Conservation (phyloP, 768 basidiomycete species). For the Hirschioporus abietinus region DNA sequence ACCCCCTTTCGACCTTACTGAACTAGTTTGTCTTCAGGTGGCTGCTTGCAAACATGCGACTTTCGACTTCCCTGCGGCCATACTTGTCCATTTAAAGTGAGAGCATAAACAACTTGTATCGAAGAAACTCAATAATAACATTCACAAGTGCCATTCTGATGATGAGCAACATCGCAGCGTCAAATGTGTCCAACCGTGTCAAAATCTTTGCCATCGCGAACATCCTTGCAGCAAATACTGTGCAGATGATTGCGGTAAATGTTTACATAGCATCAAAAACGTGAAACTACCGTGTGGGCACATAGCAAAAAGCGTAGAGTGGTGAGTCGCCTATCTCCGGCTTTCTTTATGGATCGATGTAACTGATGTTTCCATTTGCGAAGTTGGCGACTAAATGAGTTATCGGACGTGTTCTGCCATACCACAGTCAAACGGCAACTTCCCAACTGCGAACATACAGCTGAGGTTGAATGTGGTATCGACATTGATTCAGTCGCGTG, state of each 20-base stretch:
- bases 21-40: conserved; percentile 33
- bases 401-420: conserved; percentile 39
- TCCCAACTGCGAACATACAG: conserved; percentile 48
- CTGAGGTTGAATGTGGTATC: conserved; percentile 39
- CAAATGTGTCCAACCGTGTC: conserved; percentile 43
- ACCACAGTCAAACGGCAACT: conserved; percentile 39
- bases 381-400: conserved; percentile 43
- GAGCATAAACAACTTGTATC: conserved; percentile 2
- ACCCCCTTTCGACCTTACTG: neutral
- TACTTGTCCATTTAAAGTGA: conserved; percentile 55
- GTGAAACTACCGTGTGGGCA: conserved; percentile 60
- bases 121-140: neutral
- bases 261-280: conserved; percentile 39
- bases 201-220: conserved; percentile 42
- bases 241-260: conserved; percentile 46
- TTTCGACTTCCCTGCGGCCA: conserved; percentile 56
- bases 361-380: neutral
- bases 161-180: conserved; percentile 47
- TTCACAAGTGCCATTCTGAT: conserved; percentile 53
- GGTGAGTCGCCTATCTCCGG: conserved; percentile 31
- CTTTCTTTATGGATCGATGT: neutral
- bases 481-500: conserved; percentile 39
- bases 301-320: conserved; percentile 34
- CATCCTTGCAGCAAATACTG: conserved; percentile 59
- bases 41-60: conserved; percentile 56